Conservation (phyloP, 345 rosid genomes). For the Camelina neglecta region DNA sequence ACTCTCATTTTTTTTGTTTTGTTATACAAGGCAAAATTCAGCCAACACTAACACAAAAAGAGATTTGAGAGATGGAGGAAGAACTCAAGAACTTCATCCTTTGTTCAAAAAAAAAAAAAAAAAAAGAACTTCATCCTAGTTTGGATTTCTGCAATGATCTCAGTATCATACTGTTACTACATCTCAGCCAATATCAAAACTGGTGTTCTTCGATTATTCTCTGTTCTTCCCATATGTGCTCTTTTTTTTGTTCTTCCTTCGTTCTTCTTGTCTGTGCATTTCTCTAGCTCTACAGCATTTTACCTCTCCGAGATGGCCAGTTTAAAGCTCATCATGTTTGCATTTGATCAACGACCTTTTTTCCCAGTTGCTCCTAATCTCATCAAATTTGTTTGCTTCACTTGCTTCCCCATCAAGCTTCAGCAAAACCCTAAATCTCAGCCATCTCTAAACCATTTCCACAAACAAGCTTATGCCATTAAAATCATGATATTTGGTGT, state of each 20-base stretch:
- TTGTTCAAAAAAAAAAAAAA: no score
- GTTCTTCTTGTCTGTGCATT: conserved; percentile 34
- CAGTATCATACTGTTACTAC: neutral
- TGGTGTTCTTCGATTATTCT: conserved; percentile 31
- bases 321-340: conserved; percentile 59
- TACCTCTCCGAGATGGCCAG: conserved; percentile 54
- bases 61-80: neutral
- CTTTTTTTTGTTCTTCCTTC: conserved; percentile 56
- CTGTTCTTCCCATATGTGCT: conserved; percentile 49
- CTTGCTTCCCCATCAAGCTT: conserved; percentile 63
- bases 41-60: no score
- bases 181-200: neutral
- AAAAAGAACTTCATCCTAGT: neutral
- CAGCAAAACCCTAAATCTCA: conserved; percentile 30
- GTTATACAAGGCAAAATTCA: no score
- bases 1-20: no score
- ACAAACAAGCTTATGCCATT: conserved; percentile 33
- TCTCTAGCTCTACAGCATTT: conserved; percentile 42
- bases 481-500: conserved; percentile 47
- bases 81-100: neutral
- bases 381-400: conserved; percentile 46
- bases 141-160: neutral
- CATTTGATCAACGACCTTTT: conserved; percentile 53
- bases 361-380: conserved; percentile 39
- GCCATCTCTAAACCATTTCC: neutral